These are phyloP conservation scores for Diaporthe sp. DNA, from an alignment of 2,329 filamentous ascomycete species.

Conservation along the genomic window DNA sequence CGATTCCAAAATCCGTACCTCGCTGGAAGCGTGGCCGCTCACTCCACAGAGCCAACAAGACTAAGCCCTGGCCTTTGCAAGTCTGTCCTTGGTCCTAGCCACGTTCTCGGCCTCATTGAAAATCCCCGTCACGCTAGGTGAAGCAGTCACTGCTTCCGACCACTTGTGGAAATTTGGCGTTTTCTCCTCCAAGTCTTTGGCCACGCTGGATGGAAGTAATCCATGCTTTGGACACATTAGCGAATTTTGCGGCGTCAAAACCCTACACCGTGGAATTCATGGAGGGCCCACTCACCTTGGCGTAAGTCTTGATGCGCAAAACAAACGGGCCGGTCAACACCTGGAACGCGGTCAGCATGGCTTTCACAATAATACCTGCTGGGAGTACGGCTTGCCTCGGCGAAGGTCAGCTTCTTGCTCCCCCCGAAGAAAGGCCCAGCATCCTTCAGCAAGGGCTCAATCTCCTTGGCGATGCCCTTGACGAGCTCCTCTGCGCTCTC, in stretches of 20 bases:
- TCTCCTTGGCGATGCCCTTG: conserved; percentile 73
- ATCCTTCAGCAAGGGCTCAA: conserved; percentile 77
- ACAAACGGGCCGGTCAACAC: conserved; percentile 46
- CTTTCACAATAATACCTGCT: neutral
- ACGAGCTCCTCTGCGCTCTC: conserved; percentile 65
- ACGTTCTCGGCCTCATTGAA: conserved; percentile 68
- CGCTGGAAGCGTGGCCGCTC: fast-evolving
- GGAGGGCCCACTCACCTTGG: conserved; percentile 41
- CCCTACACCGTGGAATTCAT: too few species aligned
- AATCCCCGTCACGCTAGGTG: conserved; percentile 76
- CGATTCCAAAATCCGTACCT: too few species aligned
- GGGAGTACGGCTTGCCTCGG: conserved; percentile 70
- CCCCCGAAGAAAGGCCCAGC: conserved; percentile 75
- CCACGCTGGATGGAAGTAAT: conserved; percentile 65
- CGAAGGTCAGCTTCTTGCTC: conserved; percentile 75
- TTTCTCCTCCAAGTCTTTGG: conserved; percentile 61
- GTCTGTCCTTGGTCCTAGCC: conserved; percentile 57
- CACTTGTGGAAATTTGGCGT: conserved; percentile 79
- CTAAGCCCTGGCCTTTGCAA: conserved; percentile 46
- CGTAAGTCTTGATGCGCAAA: conserved; percentile 41
- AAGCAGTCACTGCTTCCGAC: conserved; percentile 70
- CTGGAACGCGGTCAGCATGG: conserved; percentile 37
- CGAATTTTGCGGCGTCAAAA: neutral
- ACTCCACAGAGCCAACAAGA: too few species aligned
- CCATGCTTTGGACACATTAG: conserved; percentile 57